Conservation (phyloP, 441 rosid species). For the Capsella rubella region DNA sequence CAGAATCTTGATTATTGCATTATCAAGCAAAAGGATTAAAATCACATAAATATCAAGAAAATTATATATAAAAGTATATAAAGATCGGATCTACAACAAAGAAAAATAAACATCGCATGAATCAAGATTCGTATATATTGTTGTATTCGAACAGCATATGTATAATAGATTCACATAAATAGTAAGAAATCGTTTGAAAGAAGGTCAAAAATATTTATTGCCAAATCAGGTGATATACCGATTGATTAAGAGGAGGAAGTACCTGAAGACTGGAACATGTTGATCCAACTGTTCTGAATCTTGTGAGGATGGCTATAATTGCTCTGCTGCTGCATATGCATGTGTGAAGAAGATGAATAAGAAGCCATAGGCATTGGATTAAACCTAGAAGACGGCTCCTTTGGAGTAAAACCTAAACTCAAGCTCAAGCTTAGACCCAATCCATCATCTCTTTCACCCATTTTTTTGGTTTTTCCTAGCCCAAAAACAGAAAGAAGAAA, state of each 20-base stretch:
- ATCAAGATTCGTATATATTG: too few species aligned
- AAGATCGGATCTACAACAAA: slow-evolving; percentile 29
- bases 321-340: slow-evolving; percentile 50
- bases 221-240: neutral
- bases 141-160: neutral
- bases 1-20: neutral
- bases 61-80: neutral
- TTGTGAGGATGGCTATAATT: slow-evolving; percentile 35
- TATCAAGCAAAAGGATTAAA: neutral
- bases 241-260: neutral
- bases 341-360: slow-evolving; percentile 34
- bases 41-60: neutral
- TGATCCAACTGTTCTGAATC: slow-evolving; percentile 49
- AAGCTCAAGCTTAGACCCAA: slow-evolving; percentile 71
- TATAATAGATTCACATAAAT: neutral
- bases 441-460: slow-evolving; percentile 67
- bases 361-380: slow-evolving; percentile 53
- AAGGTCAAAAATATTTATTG: neutral
- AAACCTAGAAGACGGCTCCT: slow-evolving; percentile 49
- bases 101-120: neutral
- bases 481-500: neutral
- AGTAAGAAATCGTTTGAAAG: neutral
- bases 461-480: slow-evolving; percentile 38
- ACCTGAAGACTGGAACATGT: slow-evolving; percentile 63
- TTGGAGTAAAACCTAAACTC: slow-evolving; percentile 43